These are phyloP conservation scores for Thuja plicata DNA, from an alignment of 83 land plant species.

Conservation along the genomic window DNA sequence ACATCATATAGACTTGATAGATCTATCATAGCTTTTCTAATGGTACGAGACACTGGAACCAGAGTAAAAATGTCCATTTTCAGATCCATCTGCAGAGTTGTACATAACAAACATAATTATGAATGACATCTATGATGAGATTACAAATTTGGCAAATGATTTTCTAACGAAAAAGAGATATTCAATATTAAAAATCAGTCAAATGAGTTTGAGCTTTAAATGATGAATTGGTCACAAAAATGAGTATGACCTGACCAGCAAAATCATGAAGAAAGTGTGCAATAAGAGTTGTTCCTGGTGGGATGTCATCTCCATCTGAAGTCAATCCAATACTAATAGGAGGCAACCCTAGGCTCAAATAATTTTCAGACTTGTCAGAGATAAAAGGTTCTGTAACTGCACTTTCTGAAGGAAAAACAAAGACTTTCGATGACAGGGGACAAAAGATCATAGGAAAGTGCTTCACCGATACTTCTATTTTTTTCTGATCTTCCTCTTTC, in stretches of 20 bases:
- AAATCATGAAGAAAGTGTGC: conserved; percentile 90
- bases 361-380: no score
- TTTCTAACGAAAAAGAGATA: neutral
- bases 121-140: no score
- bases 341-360: conserved; percentile 79
- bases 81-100: no score
- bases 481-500: no score
- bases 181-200: neutral
- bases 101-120: no score
- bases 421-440: conserved; percentile 69
- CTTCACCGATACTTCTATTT: conserved; percentile 53
- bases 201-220: neutral
- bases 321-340: conserved; percentile 51
- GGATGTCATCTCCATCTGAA: conserved; percentile 72
- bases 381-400: conserved; percentile 69
- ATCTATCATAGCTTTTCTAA: no score
- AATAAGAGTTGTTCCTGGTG: conserved; percentile 84
- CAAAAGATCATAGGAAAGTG: conserved; percentile 89
- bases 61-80: no score
- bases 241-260: conserved; percentile 68
- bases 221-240: no score
- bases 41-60: no score
- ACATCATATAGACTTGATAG: no score
- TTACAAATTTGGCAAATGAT: neutral
- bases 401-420: conserved; percentile 91